Evolutionary conservation across 257 asterid genomes (phyloP), one percentile per base, ranked within the genome.

Genomic region (Buddleja alternifolia): DNA sequence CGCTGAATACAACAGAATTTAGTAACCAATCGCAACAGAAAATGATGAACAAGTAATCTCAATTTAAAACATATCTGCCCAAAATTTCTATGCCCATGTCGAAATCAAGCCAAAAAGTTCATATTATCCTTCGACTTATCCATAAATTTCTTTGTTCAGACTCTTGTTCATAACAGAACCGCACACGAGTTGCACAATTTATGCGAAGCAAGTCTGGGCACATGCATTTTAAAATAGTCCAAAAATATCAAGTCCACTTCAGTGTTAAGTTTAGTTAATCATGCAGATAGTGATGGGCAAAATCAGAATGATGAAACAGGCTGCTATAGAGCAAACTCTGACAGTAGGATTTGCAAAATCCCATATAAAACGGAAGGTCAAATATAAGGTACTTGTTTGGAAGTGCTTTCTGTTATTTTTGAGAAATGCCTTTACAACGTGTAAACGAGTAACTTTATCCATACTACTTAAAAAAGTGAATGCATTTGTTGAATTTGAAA

Each of bases 231-330:
- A 48, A 17, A 16, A 48, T 48, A 3, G 19, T 4, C 16, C 19
- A 48, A 2, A 17, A 48, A 6, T 48, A 20, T 41, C 47, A 23
- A 54, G 9, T 25, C 20, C 12, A 10, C 37, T 10, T 34, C 47
- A 37, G 10, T 36, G 25, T 21, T 40, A 23, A 24, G 8, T 53
- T 17, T 46, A 15, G 36, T 65, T 34, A 34, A n/a, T 56, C 58
- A 55, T 25, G 32, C 63, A 23, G 45, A 36, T 55, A 8, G 17
- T 36, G 12, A 47, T n/a, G 39, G 10, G 25, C 55, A 64, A 34
- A 51, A 60, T 34, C 44, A 20, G 60, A 44, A 71, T 6, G 20
- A 61, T 61, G 37, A 55, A 14, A 29, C 56, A n/a, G 50, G 39
- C 19, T 40, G 11, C 15, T 23, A 14, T 46, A 45, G 39, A 60